Evolutionary conservation across 805 yeast species (phyloP).

Genomic region (Jamesozyma jinghongensis): DNA sequence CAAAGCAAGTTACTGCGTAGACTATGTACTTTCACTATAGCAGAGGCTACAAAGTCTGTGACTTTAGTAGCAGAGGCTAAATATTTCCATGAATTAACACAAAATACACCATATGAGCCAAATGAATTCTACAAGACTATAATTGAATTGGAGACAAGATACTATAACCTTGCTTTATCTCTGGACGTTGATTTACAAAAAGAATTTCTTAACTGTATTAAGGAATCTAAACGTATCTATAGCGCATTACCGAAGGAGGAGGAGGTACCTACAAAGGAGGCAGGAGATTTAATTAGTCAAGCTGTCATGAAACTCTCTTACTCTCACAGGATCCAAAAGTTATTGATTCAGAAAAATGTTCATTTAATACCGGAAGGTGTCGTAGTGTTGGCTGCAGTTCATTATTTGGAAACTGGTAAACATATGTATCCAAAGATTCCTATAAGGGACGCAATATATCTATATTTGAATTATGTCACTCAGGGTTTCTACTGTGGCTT

Average conservation of each 20-base stretch:
- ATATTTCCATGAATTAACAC: slow-evolving; percentile 16
- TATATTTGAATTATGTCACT: slow-evolving; percentile 35
- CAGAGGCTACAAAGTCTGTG: slow-evolving; percentile 29
- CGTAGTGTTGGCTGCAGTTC: slow-evolving; percentile 21
- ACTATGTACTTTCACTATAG: slow-evolving; percentile 47
- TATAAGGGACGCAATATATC: slow-evolving; percentile 30
- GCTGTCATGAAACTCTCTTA: slow-evolving; percentile 33
- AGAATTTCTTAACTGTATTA: slow-evolving; percentile 31
- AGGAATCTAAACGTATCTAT: slow-evolving; percentile 37
- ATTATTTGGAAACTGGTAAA: slow-evolving; percentile 15
- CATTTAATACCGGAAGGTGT: slow-evolving; percentile 30
- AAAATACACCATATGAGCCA: slow-evolving; percentile 15
- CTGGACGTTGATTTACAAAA: slow-evolving; percentile 54
- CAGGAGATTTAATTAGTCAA: slow-evolving; percentile 29
- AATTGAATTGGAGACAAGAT: slow-evolving; percentile 33
- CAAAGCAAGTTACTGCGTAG: slow-evolving; percentile 60
- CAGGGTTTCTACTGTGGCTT: slow-evolving; percentile 30
- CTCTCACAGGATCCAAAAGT: slow-evolving; percentile 26
- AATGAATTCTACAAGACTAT: slow-evolving; percentile 17
- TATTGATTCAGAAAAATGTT: slow-evolving; percentile 25
- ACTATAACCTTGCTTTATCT: slow-evolving; percentile 46
- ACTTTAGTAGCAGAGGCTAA: slow-evolving; percentile 19
- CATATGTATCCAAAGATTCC: slow-evolving; percentile 14
- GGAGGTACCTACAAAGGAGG: slow-evolving; percentile 25
- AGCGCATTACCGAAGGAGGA: slow-evolving; percentile 21